A percentile compares a stretch with the other conserved stretches of the same genome.
Conservation (phyloP, 2,329 filamentous ascomycete genomes). For the Chrysosporium queenslandicum region DNA sequence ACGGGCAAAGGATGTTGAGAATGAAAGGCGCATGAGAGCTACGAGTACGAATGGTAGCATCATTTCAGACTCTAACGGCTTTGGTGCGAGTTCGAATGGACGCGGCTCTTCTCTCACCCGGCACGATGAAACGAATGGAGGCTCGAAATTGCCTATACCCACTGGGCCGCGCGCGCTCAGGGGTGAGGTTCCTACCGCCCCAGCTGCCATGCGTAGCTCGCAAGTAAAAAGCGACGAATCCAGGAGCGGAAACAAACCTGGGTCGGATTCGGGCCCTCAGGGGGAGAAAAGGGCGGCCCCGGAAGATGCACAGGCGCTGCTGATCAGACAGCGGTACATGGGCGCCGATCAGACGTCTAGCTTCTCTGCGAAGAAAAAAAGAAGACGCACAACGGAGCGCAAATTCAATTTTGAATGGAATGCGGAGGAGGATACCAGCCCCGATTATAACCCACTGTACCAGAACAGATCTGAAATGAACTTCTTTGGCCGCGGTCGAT, state of each 20-base stretch:
- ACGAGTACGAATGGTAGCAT: constrained; percentile 23
- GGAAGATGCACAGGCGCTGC: constrained; percentile 58
- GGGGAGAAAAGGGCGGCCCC: constrained; percentile 38
- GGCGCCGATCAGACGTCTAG: constrained; percentile 80
- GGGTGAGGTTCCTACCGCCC: constrained; percentile 40
- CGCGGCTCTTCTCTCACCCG: constrained; percentile 8
- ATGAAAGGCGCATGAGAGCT: constrained; percentile 43
- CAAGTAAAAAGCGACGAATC: constrained; percentile 42
- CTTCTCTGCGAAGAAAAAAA: constrained; percentile 93
- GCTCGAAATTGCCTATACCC: constrained; percentile 41
- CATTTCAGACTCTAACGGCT: constrained; percentile 12
- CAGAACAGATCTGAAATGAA: constrained; percentile 55
- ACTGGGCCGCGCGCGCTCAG: constrained; percentile 65
- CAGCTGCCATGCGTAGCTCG: constrained; percentile 40
- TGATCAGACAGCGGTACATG: constrained; percentile 77
- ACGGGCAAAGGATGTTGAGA: constrained; percentile 59
- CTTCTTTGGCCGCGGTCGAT: constrained; percentile 58
- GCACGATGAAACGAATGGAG: constrained; percentile 22
- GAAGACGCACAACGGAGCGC: constrained; percentile 80
- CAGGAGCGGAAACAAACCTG: constrained; percentile 24
- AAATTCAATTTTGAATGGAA: constrained; percentile 99
- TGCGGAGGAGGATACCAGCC: constrained; percentile 80
- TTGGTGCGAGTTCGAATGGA: constrained; percentile 9
- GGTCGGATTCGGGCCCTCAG: constrained; percentile 19
- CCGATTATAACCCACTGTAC: constrained; percentile 73